Base-by-base conservation (phyloP, 1,284 basidiomycete genomes). In the Coniferiporia sulphurascens region DNA sequence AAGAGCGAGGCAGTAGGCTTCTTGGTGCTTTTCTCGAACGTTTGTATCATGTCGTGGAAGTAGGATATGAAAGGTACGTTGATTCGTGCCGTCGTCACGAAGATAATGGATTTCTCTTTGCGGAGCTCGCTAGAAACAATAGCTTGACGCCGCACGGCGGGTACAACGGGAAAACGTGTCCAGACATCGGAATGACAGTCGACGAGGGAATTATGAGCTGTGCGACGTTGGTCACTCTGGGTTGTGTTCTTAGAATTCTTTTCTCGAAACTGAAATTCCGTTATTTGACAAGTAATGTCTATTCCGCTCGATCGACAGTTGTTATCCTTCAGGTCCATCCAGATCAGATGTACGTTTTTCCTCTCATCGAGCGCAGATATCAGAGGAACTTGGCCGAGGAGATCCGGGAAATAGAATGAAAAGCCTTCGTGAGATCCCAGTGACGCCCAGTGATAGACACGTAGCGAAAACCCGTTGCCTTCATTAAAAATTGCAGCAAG, bases 161-260 rank as follows among this genome's bases (percentile, higher is more conserved):
- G 73, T 0, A 82, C 64, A 8, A 86, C 83, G 0, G 85, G 84
- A 65, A 83, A 86, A 2, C 83, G 78, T 2, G 77, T 81, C 84
- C 84, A 86, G 48, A 84, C 78, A n/a, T 86, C 83, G 0, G 74
- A 65, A 58, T 83, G 78, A 55, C 82, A 84, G 59, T 84, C 81
- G 6, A 86, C 68, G 7, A 86, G 69, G 50, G 72, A 77, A 55
- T 85, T 85, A 62, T 82, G 76, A 1, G 64, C 61, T 0, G 77
- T 75, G 1, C 45, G 62, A 19, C 41, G 53, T 7, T 61, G 62
- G 4, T 64, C 63, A 1, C 55, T 60, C 21, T 65, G 65, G 3
- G 65, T 60, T 0, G 56, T 49, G 1, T 32, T 55, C 5, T 61
- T 61, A 2, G 62, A 65, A 1, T 74, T 71, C 49, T 65, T 70